Evolutionary conservation across 306 rosid species (phyloP).

Genomic region (Medicago lupulina): DNA sequence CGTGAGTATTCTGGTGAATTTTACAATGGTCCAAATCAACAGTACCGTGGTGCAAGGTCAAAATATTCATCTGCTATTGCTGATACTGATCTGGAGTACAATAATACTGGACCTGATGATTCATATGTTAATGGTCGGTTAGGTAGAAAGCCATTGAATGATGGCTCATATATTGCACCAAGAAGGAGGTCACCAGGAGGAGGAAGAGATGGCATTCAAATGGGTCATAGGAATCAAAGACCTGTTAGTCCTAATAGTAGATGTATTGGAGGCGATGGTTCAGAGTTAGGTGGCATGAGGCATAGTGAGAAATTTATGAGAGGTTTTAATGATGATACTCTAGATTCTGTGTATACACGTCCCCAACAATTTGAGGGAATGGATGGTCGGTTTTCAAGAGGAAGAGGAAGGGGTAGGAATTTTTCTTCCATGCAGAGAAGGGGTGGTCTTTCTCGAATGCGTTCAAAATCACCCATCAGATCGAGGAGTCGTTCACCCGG

Average conservation of each 20-base stretch:
- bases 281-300: slow-evolving; percentile 68
- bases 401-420: slow-evolving; percentile 73
- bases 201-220: slow-evolving; percentile 60
- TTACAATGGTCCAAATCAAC: slow-evolving; percentile 68
- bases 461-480: slow-evolving; percentile 77
- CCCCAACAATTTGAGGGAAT: slow-evolving; percentile 67
- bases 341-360: slow-evolving; percentile 61
- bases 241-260: slow-evolving; percentile 71
- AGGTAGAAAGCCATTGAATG: slow-evolving; percentile 70
- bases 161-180: slow-evolving; percentile 60
- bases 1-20: slow-evolving; percentile 66
- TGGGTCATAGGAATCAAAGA: slow-evolving; percentile 70
- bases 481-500: slow-evolving; percentile 84
- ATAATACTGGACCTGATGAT: slow-evolving; percentile 59
- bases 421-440: slow-evolving; percentile 73
- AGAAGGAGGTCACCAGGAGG: slow-evolving; percentile 81
- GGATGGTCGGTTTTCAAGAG: slow-evolving; percentile 67
- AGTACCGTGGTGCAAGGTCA: slow-evolving; percentile 67
- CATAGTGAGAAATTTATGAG: slow-evolving; percentile 70
- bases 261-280: slow-evolving; percentile 61
- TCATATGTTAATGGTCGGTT: slow-evolving; percentile 67
- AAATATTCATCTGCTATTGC: slow-evolving; percentile 62
- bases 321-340: slow-evolving; percentile 56
- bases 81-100: slow-evolving; percentile 64
- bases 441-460: slow-evolving; percentile 60